These are phyloP conservation scores for Panicum hallii DNA, from an alignment of 202 grass and related monocot genomes.

Conservation along the genomic window DNA sequence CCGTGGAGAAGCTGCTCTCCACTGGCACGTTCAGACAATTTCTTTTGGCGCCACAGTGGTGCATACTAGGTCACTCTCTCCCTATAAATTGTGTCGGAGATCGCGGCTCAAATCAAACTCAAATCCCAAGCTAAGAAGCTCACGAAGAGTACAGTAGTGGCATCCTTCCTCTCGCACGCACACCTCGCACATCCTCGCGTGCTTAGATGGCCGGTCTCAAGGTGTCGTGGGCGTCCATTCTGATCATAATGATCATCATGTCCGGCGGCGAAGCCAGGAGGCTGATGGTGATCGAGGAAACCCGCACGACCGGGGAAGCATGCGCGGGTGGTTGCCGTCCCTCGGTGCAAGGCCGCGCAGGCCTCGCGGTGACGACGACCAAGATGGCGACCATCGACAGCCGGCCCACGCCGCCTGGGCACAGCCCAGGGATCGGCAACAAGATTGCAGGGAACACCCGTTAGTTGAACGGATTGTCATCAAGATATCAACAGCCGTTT, in stretches of 20 bases:
- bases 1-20: too few species aligned
- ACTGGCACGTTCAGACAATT: too few species aligned
- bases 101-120: neutral
- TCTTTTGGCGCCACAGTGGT: too few species aligned
- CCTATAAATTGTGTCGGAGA: constrained; percentile 45
- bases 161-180: neutral
- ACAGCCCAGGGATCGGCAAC: constrained; percentile 71
- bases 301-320: neutral
- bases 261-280: constrained; percentile 43
- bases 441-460: constrained; percentile 40
- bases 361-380: neutral
- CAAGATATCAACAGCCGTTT: neutral
- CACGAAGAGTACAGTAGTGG: neutral
- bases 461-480: neutral
- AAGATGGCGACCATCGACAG: constrained; percentile 44
- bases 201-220: constrained; percentile 55
- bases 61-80: neutral
- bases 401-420: constrained; percentile 59
- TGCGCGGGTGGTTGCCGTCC: constrained; percentile 7
- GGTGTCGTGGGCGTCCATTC: constrained; percentile 35
- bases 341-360: neutral
- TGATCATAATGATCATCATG: constrained; percentile 38
- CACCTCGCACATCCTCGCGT: neutral
- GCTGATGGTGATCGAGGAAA: constrained; percentile 25
- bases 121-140: constrained; percentile 12